Evolutionary conservation across 768 basidiomycete genomes (phyloP), one percentile per base, ranked within the genome.

Genomic region (Tephrocybe sp.): DNA sequence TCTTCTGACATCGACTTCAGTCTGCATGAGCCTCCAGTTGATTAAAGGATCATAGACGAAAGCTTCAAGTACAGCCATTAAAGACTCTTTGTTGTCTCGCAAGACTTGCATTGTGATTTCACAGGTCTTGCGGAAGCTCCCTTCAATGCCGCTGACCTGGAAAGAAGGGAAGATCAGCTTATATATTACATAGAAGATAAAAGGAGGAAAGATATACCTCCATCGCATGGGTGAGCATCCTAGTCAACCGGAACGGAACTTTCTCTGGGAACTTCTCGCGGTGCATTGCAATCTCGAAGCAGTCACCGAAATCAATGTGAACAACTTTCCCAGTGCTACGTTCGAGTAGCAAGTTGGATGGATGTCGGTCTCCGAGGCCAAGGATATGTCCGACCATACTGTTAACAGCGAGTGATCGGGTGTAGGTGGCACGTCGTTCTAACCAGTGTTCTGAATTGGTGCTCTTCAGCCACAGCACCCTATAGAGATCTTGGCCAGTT

Each of bases 141-240:
- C 97, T 64, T 98, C 93, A 55, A 99, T 97, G 20, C 97, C 96
- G 69, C 94, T 96, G 59, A 96, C 93, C 92, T 94, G 41, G 44
- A 61, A 48, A 1, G 14, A 17, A 18, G 45, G 52, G 46, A 58
- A 28, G 25, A 36, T 57, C 51, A n/a, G 1, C 51, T 58, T 39
- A n/a, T 10, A 23, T 45, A n/a, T 9, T 33, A 17, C 28, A 21
- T 45, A 43, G 10, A 26, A 26, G 20, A 34, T 15, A 36, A 21
- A 24, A 34, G 12, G 14, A 36, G 4, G 42, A 62, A 15, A 24
- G 9, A 3, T 79, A 58, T 58, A 92, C 94, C 81, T 99, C 97
- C 97, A 99, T 99, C 11, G 97, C 97, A 65, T 97, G 92, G 10
- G 93, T 96, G 46, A 99, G 80, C 97, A 99, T 99, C 59, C 97